phyloP scores from a whole-genome alignment of 352 stramenopile genomes.

The Thalassiosira hispida region DNA sequence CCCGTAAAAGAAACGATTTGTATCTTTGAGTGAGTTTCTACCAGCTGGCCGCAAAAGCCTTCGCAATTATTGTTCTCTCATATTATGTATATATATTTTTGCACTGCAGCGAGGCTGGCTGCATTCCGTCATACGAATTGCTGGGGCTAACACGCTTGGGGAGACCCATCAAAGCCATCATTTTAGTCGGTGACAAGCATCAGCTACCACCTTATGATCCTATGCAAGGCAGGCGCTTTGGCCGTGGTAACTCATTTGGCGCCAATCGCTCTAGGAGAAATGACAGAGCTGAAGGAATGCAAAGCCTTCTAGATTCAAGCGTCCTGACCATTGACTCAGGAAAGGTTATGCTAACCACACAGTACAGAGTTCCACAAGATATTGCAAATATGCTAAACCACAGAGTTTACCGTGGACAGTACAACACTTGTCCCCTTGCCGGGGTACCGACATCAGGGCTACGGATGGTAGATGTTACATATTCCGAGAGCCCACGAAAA shows the following conservation, averaged over 20 bases:
- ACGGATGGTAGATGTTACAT: constrained; percentile 37
- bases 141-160: constrained; percentile 44
- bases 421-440: constrained; percentile 28
- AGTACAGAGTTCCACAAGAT: constrained; percentile 51
- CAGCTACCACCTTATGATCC: constrained; percentile 57
- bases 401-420: constrained; percentile 47
- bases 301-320: constrained; percentile 41
- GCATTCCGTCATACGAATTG: constrained; percentile 58
- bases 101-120: constrained; percentile 56
- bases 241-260: constrained; percentile 7
- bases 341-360: constrained; percentile 44
- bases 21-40: too few relatives aligned
- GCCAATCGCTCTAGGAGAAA: neutral
- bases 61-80: too few relatives aligned
- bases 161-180: constrained; percentile 35
- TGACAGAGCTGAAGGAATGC: constrained; percentile 4
- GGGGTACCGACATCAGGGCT: constrained; percentile 33
- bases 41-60: too few relatives aligned
- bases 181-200: constrained; percentile 54
- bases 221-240: constrained; percentile 21
- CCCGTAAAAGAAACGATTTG: constrained; percentile 45
- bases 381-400: constrained; percentile 55
- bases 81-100: too few relatives aligned
- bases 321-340: constrained; percentile 14
- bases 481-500: constrained; percentile 3